These are phyloP conservation scores for Elsinoe necatrix DNA, from an alignment of 2,329 filamentous ascomycete species.

Conservation along the genomic window DNA sequence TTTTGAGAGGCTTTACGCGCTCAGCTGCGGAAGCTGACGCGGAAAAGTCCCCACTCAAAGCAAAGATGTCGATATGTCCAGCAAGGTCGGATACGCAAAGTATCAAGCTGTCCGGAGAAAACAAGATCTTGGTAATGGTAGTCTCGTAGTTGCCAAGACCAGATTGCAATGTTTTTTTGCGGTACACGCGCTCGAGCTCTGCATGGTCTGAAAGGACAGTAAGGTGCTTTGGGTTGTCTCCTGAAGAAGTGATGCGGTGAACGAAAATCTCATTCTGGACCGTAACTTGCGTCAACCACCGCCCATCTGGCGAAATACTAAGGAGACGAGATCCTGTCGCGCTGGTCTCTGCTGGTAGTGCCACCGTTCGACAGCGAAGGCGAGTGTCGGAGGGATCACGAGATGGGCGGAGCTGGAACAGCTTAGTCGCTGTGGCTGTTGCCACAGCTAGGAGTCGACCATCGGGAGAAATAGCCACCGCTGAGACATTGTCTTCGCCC, in stretches of 20 bases:
- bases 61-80: slow-evolving; percentile 82
- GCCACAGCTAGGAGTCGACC: slow-evolving; percentile 69
- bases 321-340: slow-evolving; percentile 60
- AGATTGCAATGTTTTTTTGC: slow-evolving; percentile 25
- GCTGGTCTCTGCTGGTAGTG: slow-evolving; percentile 50
- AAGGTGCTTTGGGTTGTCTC: slow-evolving; percentile 30
- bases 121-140: slow-evolving; percentile 63
- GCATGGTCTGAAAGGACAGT: slow-evolving; percentile 32
- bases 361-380: slow-evolving; percentile 62
- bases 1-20: slow-evolving; percentile 20
- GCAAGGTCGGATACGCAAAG: slow-evolving; percentile 72
- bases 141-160: slow-evolving; percentile 63
- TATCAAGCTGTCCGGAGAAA: slow-evolving; percentile 72
- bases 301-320: slow-evolving; percentile 59
- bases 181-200: slow-evolving; percentile 32
- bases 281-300: slow-evolving; percentile 55
- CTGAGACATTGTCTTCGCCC: slow-evolving; percentile 74
- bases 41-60: slow-evolving; percentile 54
- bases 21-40: slow-evolving; percentile 36
- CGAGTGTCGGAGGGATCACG: slow-evolving; percentile 26
- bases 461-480: slow-evolving; percentile 60
- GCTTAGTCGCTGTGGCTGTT: slow-evolving; percentile 64
- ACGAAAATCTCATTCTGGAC: slow-evolving; percentile 38
- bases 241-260: slow-evolving; percentile 41
- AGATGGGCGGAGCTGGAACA: slow-evolving; percentile 58